Evolutionary conservation across 345 rosid species (phyloP), one percentile per base, ranked within the genome.

Genomic region (Pistacia integerrima): DNA sequence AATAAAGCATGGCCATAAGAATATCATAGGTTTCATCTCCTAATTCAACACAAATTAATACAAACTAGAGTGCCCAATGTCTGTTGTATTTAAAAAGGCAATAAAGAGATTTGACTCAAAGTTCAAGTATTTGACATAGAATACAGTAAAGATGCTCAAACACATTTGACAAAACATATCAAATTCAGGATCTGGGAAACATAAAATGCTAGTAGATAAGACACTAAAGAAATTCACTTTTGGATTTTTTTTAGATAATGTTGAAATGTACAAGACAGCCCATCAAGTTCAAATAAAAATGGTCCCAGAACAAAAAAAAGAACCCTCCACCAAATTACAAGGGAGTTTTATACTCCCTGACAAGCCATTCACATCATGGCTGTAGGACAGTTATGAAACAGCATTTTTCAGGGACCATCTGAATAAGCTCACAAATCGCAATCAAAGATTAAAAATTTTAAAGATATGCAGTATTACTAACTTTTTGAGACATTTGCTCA

Each of bases 351-450:
- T 63, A 25, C 18, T 30, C 33, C 52, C 0, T 69, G 25, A n/a
- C 76, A 12, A 28, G 62, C 36, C 55, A 49, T 46, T 74, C 41
- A 64, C 69, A 64, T 22, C 16, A 36, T 5, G 30, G 2, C 51
- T 54, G 17, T 70, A 4, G 17, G 61, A 54, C 57, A 35, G 44
- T 17, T 14, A 64, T 13, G 65, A 69, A 72, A 73, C 56, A 64
- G 60, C 62, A 76, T 63, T 52, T 35, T 36, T n/a, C 0, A 20
- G 67, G 80, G 72, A 69, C 75, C 78, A 81, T 64, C 49, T 64
- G 9, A 56, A 46, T 17, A 59, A 57, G 28, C 18, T 67, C 38
- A 17, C 64, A 54, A 30, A 41, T 41, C 8, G 6, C 46, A 41
- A 41, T 41, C 49, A 13, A 52, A 64, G 57, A 51, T 56, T 22